Evolutionary conservation across 768 basidiomycete genomes (phyloP).

Genomic region (Termitomyces sp.): DNA sequence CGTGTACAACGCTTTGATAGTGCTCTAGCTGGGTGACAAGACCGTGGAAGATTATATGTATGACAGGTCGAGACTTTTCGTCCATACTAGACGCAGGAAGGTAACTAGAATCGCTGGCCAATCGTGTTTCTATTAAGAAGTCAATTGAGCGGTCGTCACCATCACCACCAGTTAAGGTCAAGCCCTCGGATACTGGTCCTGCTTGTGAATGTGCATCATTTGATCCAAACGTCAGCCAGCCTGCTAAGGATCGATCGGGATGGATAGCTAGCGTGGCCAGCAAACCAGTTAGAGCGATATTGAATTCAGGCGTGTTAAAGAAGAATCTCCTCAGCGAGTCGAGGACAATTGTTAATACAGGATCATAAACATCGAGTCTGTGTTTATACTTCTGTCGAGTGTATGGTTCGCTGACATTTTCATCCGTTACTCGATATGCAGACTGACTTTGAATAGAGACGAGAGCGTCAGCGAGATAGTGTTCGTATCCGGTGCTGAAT

Average conservation of each 20-base stretch:
- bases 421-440: constrained; percentile 44
- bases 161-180: constrained; percentile 34
- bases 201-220: constrained; percentile 28
- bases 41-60: constrained; percentile 76
- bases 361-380: constrained; percentile 72
- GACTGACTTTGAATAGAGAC: constrained; percentile 59
- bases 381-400: constrained; percentile 53
- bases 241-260: constrained; percentile 78
- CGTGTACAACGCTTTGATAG: constrained; percentile 66
- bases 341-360: constrained; percentile 65
- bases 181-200: constrained; percentile 10
- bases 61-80: constrained; percentile 67
- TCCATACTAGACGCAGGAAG: constrained; percentile 67
- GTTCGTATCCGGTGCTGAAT: constrained; percentile 82
- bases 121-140: constrained; percentile 60
- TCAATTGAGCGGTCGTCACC: constrained; percentile 83
- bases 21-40: constrained; percentile 77
- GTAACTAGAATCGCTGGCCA: constrained; percentile 48
- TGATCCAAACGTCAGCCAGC: constrained; percentile 76
- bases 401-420: constrained; percentile 31
- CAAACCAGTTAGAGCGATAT: constrained; percentile 82
- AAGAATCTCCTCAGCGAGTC: constrained; percentile 76
- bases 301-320: constrained; percentile 78
- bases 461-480: constrained; percentile 76
- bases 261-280: constrained; percentile 79